Base-by-base conservation (phyloP, 108 stramenopile genomes). In the Conticribra guillardii region DNA sequence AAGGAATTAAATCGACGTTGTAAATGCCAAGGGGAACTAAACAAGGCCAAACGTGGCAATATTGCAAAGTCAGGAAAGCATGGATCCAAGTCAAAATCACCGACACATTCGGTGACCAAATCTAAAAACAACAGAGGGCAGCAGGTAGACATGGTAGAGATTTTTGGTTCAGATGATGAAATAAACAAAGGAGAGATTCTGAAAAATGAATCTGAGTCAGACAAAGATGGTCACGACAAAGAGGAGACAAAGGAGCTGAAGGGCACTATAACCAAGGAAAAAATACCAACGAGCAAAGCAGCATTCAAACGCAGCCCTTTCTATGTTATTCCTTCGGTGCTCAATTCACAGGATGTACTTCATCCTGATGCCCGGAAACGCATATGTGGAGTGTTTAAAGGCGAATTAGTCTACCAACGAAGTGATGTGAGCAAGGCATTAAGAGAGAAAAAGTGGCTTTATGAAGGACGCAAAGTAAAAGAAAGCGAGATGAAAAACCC, bases 341-440 rank as follows among this genome's bases (percentile, higher is more conserved):
- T 96, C 41, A 87, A 85, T 29, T 64, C 64, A 30, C 69, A 58
- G 31, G 92, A 96, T 57, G 95, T 96, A 0, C 66, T 96, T 18
- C 69, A 72, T 57, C 95, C 95, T 0, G 79, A 89, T 77, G 87
- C 90, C 34, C 83, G 81, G 18, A 83, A 80, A 31, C 76, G 82
- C 14, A 66, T 91, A 14, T 87, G 86, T 60, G 95, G 92, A 24
- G 74, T 96, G n/a, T 93, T 96, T 80, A 90, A 91, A 65, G 95
- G 91, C 21, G 92, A 96, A 52, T 44, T 89, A 14, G 86, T 96
- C 14, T 93, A 81, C 65, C 71, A 68, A 15, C 75, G 92, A 0
- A 74, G 64, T 17, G 90, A 96, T 72, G 90, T 96, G 8, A 87
- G 83, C 54, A 85, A 80, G 3, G 92, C 90, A 27, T 66, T 84